These are phyloP conservation scores for Fonsecaea pugnacius DNA, from an alignment of 2,329 filamentous ascomycete species.

Conservation along the genomic window DNA sequence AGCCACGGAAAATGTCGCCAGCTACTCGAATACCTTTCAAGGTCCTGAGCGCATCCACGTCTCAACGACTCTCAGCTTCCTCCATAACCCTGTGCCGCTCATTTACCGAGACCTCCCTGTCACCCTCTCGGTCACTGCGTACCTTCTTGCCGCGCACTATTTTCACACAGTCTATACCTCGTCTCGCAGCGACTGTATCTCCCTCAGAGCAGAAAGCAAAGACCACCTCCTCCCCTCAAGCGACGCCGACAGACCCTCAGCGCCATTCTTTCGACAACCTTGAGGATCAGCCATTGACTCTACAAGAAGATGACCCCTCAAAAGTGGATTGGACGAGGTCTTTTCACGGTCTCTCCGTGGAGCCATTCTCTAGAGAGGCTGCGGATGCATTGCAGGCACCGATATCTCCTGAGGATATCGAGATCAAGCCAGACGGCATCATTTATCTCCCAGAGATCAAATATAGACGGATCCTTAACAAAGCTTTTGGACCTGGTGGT, in stretches of 20 bases:
- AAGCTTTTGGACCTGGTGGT: constrained; percentile 89
- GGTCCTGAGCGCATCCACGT: constrained; percentile 3
- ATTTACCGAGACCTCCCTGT: background rate
- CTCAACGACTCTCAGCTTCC: constrained; percentile 35
- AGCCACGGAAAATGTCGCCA: constrained; percentile 14
- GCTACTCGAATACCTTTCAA: constrained; percentile 17
- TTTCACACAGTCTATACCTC: constrained; percentile 24
- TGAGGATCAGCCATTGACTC: constrained; percentile 52
- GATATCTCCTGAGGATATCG: constrained; percentile 74
- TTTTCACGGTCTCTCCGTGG: constrained; percentile 75
- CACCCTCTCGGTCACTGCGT: constrained; percentile 4
- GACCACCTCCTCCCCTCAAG: constrained; percentile 11
- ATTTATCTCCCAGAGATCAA: constrained; percentile 98
- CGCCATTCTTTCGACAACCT: constrained; percentile 23
- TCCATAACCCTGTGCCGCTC: constrained; percentile 13
- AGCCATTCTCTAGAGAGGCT: constrained; percentile 72
- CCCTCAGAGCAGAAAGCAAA: constrained; percentile 20
- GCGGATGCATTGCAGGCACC: constrained; percentile 70
- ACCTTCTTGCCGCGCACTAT: constrained; percentile 19
- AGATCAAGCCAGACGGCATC: constrained; percentile 97
- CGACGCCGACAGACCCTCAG: constrained; percentile 22
- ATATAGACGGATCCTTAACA: constrained; percentile 87
- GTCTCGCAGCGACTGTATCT: constrained; percentile 22
- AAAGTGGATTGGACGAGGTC: constrained; percentile 81
- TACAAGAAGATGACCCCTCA: constrained; percentile 51